These are phyloP conservation scores for Apiospora malaysiana DNA, from an alignment of 2,329 filamentous ascomycete species.

Conservation along the genomic window DNA sequence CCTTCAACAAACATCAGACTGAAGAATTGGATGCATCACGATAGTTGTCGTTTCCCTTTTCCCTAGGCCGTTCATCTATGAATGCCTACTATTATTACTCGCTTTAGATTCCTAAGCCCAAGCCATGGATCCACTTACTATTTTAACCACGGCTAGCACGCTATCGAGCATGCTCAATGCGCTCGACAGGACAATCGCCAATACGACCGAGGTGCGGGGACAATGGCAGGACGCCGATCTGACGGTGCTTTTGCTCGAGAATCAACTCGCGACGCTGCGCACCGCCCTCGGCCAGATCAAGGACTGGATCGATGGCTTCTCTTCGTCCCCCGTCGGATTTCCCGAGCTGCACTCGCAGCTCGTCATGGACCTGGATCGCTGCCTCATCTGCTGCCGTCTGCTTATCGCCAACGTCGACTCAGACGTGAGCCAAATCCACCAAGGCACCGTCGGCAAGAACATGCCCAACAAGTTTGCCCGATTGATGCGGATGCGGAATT, in stretches of 20 bases:
- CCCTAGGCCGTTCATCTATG: neutral
- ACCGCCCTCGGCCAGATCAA: conserved; percentile 15
- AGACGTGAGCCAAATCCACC: conserved; percentile 6
- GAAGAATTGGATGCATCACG: conserved; percentile 7
- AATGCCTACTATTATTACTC: neutral
- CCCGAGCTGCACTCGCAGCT: conserved; percentile 14
- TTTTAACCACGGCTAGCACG: conserved; percentile 14
- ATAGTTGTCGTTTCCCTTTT: neutral
- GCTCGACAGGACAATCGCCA: conserved; percentile 14
- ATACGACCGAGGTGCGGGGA: conserved; percentile 16
- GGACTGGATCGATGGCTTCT: conserved; percentile 13
- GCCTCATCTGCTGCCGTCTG: conserved; percentile 12
- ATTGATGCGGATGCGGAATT: conserved; percentile 2
- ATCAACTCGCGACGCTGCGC: conserved; percentile 10
- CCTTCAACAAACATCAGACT: neutral
- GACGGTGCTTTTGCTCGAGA: conserved; percentile 12
- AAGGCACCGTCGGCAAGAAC: neutral
- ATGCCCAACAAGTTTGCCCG: conserved; percentile 7
- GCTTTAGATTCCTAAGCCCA: neutral
- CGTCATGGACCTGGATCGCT: conserved; percentile 12
- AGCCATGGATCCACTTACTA: conserved; percentile 19
- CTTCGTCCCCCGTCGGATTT: neutral
- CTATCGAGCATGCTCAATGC: conserved; percentile 17
- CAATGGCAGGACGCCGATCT: conserved; percentile 17
- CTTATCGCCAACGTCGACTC: conserved; percentile 14